phyloP scores from a whole-genome alignment of 805 yeast species.

The Candida montana region DNA sequence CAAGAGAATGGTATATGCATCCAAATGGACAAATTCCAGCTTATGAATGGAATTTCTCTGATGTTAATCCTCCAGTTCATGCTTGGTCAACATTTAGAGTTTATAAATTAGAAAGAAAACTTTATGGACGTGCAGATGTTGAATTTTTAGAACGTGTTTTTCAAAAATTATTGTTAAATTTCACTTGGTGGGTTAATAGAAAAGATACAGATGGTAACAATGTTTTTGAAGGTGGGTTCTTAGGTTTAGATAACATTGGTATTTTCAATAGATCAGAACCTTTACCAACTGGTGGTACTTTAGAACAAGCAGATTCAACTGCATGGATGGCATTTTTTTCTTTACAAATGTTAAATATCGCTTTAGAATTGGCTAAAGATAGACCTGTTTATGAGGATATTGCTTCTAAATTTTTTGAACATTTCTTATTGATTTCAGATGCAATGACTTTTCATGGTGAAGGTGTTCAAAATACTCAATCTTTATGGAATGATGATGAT shows the following conservation, averaged over 20 bases:
- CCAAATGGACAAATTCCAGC: slow-evolving; percentile 98
- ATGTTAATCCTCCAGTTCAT: slow-evolving; percentile 96
- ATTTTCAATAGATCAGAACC: slow-evolving; percentile 90
- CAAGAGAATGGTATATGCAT: slow-evolving; percentile 96
- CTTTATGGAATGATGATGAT: slow-evolving; percentile 87
- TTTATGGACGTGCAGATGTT: slow-evolving; percentile 76
- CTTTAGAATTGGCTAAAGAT: slow-evolving; percentile 81
- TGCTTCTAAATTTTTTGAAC: slow-evolving; percentile 92
- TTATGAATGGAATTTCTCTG: slow-evolving; percentile 92
- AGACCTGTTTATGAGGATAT: slow-evolving; percentile 87
- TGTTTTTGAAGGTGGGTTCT: slow-evolving; percentile 90
- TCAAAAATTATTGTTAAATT: slow-evolving; percentile 82
- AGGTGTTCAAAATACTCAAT: slow-evolving; percentile 44
- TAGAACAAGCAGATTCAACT: slow-evolving; percentile 93
- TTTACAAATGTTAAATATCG: slow-evolving; percentile 86
- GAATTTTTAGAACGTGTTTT: slow-evolving; percentile 87
- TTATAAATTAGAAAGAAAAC: slow-evolving; percentile 78
- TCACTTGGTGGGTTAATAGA: slow-evolving; percentile 97
- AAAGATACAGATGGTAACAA: slow-evolving; percentile 84
- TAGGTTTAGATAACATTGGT: slow-evolving; percentile 91
- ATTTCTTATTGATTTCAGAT: slow-evolving; percentile 84
- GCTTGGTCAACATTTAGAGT: slow-evolving; percentile 93
- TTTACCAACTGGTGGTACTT: slow-evolving; percentile 82
- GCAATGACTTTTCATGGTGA: slow-evolving; percentile 72
- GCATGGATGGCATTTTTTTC: slow-evolving; percentile 97